Percentiles rank a stretch among this genome's conserved stretches.
Evolutionary conservation across 2,329 filamentous ascomycete species (phyloP).

Genomic region (Lasiodiplodia citricola): DNA sequence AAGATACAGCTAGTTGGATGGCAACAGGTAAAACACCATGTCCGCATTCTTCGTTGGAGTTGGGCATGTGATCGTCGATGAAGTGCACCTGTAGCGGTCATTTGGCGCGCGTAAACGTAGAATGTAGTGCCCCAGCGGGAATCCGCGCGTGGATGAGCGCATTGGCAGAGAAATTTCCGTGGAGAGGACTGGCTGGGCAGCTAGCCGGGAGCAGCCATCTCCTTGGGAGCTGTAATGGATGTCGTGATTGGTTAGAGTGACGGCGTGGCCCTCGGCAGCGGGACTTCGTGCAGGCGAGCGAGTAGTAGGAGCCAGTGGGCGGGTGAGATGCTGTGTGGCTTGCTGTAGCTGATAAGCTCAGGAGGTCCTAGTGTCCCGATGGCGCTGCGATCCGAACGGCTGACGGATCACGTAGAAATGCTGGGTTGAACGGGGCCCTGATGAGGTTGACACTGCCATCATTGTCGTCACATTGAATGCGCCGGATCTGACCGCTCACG

Average conservation of each 20-base stretch:
- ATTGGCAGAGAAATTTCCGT: constrained; percentile 8
- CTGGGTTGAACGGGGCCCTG: neutral
- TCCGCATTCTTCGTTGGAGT: neutral
- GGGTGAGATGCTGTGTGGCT: constrained; percentile 17
- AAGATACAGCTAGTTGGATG: neutral
- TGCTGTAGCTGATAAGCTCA: constrained; percentile 14
- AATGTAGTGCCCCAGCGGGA: constrained; percentile 10
- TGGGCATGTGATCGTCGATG: constrained; percentile 2
- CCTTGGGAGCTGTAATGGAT: neutral
- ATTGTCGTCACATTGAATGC: neutral
- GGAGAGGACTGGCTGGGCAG: constrained; percentile 4
- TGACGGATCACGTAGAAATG: constrained; percentile 9
- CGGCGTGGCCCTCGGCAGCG: constrained; percentile 13
- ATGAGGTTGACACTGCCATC: neutral
- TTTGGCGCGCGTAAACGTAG: neutral
- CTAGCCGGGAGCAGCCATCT: neutral
- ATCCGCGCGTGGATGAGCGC: constrained; percentile 8
- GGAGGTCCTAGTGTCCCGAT: neutral
- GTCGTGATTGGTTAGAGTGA: constrained; percentile 3
- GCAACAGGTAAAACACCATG: neutral
- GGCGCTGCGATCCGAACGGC: constrained; percentile 3
- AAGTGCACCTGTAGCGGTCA: neutral
- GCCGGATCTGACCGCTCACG: neutral
- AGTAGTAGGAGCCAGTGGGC: constrained; percentile 10
- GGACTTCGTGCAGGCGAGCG: constrained; percentile 17